Evolutionary conservation across 108 stramenopile species (phyloP).

Genomic region (Discostella pseudostelligera): DNA sequence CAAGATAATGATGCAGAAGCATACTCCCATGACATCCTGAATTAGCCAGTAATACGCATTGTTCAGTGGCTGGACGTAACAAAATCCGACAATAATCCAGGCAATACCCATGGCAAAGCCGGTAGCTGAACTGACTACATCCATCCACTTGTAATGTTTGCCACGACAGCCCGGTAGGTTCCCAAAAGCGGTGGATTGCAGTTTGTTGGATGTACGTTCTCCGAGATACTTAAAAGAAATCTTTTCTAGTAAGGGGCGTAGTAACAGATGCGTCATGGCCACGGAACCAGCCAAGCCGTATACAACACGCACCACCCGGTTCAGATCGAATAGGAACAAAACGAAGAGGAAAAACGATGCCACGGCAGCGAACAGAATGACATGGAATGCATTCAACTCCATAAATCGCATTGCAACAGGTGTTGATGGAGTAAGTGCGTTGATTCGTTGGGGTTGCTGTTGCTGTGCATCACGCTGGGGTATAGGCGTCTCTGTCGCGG

Average conservation of each 20-base stretch:
- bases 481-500: not conserved
- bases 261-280: slow-evolving; percentile 54
- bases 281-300: slow-evolving; percentile 74
- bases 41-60: slow-evolving; percentile 81
- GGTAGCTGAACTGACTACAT: slow-evolving; percentile 42
- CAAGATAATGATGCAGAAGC: slow-evolving; percentile 87
- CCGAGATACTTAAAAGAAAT: slow-evolving; percentile 13
- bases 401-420: slow-evolving; percentile 41
- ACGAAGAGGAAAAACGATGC: slow-evolving; percentile 75
- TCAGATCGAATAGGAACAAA: slow-evolving; percentile 87
- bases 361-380: slow-evolving; percentile 76
- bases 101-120: slow-evolving; percentile 50
- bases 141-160: slow-evolving; percentile 25
- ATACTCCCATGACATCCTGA: slow-evolving; percentile 86
- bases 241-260: slow-evolving; percentile 46
- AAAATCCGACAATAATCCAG: slow-evolving; percentile 59
- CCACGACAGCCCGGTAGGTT: not conserved
- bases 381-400: slow-evolving; percentile 79
- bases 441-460: slow-evolving; percentile 19
- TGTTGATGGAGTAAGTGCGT: slow-evolving; percentile 5
- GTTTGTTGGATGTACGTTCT: slow-evolving; percentile 3
- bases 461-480: not conserved
- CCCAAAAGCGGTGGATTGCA: slow-evolving; percentile 17
- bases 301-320: slow-evolving; percentile 73
- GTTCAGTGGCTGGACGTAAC: slow-evolving; percentile 46